These are phyloP conservation scores for Xylaria telfairii DNA, from an alignment of 495 filamentous ascomycete species.

Conservation along the genomic window DNA sequence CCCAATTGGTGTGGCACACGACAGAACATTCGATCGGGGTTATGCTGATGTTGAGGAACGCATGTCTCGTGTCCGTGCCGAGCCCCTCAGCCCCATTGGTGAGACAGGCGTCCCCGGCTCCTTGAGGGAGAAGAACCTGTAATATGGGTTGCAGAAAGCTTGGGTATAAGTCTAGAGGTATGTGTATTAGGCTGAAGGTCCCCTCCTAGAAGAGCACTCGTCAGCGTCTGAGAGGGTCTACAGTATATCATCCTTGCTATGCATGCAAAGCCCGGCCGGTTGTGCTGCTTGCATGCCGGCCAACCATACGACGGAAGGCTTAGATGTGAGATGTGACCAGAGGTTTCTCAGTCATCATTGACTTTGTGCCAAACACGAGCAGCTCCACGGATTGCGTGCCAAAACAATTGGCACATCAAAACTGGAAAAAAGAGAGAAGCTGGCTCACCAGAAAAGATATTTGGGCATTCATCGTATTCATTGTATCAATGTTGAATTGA, in stretches of 20 bases:
- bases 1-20: constrained; percentile 78
- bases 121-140: constrained; percentile 72
- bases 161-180: constrained; percentile 82
- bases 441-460: constrained; percentile 61
- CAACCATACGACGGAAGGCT: constrained; percentile 21
- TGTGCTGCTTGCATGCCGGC: constrained; percentile 28
- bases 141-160: constrained; percentile 84
- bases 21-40: constrained; percentile 94
- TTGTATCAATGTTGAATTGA: constrained; percentile 31
- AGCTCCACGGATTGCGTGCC: background rate
- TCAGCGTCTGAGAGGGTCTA: constrained; percentile 23
- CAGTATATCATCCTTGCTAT: constrained; percentile 4
- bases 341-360: background rate
- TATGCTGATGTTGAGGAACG: constrained; percentile 91
- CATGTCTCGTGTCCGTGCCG: constrained; percentile 61
- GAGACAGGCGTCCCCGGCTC: constrained; percentile 32
- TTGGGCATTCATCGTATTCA: constrained; percentile 57
- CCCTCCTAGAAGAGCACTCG: constrained; percentile 69
- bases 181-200: constrained; percentile 85
- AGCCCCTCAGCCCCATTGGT: constrained; percentile 47
- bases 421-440: background rate
- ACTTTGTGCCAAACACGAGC: background rate
- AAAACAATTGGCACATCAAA: background rate
- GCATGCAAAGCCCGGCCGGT: constrained; percentile 24
- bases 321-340: constrained; percentile 21